Percentiles rank a stretch among this genome's conserved stretches.
These are phyloP conservation scores for Nannochloris sp. DNA, from an alignment of 139 green algal genomes.

Conservation along the genomic window DNA sequence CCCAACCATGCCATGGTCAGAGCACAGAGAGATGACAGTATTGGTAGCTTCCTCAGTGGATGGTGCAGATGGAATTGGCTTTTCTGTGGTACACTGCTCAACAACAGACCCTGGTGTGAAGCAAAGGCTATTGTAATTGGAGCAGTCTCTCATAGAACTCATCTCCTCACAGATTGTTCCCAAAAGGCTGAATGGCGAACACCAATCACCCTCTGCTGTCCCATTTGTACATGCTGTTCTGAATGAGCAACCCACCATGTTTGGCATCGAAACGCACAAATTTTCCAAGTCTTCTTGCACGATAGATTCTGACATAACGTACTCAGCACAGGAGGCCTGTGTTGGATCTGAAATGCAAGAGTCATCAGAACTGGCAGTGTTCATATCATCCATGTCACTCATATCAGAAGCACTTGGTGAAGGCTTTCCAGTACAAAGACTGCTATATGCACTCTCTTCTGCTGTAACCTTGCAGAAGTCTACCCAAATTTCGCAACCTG, in stretches of 20 bases:
- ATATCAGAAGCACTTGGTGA: neutral
- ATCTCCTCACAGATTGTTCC: constrained; percentile 24
- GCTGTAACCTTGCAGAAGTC: neutral
- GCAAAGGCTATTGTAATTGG: constrained; percentile 21
- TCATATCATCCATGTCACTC: neutral
- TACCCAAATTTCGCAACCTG: neutral
- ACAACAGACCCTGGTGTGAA: constrained; percentile 10
- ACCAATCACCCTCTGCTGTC: constrained; percentile 12
- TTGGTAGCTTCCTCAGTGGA: constrained; percentile 9
- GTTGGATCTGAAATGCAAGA: constrained; percentile 16
- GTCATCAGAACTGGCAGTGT: neutral
- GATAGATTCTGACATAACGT: constrained; percentile 1
- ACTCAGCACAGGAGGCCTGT: neutral
- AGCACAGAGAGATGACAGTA: constrained; percentile 7
- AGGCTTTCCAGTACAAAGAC: neutral
- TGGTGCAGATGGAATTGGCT: constrained; percentile 1
- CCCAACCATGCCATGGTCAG: constrained; percentile 4
- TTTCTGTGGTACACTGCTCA: constrained; percentile 13
- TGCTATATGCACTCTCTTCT: neutral
- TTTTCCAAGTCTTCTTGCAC: neutral
- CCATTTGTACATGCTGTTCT: constrained; percentile 12
- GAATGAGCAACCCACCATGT: constrained; percentile 24
- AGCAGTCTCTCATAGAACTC: constrained; percentile 11
- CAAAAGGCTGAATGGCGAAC: constrained; percentile 19
- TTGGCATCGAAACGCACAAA: constrained; percentile 19